A percentile compares a stretch with the other conserved stretches of the same genome.
These are phyloP conservation scores for Eleusine indica DNA, from an alignment of 176 grass and related monocot species.

Conservation along the genomic window DNA sequence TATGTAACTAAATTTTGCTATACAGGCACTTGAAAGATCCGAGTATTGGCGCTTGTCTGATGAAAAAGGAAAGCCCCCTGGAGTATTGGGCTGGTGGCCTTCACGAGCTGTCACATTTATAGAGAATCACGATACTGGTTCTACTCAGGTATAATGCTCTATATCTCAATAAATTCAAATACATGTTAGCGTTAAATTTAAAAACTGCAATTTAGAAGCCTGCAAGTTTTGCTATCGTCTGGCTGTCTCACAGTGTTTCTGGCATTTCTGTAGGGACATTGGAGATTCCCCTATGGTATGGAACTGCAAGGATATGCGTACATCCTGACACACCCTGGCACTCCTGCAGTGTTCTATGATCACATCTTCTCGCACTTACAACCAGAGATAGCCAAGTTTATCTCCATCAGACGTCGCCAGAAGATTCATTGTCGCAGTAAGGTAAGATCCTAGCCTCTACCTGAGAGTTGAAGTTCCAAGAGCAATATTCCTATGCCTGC, in stretches of 20 bases:
- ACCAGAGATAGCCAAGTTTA: conserved; percentile 72
- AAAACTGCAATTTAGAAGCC: neutral
- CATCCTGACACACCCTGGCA: conserved; percentile 95
- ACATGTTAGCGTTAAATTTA: neutral
- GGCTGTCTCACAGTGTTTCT: conserved; percentile 23
- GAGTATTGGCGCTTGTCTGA: conserved; percentile 97
- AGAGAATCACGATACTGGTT: conserved; percentile 98
- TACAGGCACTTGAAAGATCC: conserved; percentile 80
- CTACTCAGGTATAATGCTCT: conserved; percentile 74
- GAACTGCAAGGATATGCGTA: conserved; percentile 99
- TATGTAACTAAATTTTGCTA: conserved; percentile 42
- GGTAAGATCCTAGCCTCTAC: conserved; percentile 38
- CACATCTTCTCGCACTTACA: conserved; percentile 87
- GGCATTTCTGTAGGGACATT: conserved; percentile 76
- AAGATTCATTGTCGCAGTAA: conserved; percentile 89
- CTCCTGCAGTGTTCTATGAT: conserved; percentile 92
- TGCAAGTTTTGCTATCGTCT: conserved; percentile 5
- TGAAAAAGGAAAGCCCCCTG: conserved; percentile 82
- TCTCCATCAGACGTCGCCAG: conserved; percentile 55
- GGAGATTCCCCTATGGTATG: conserved; percentile 93
- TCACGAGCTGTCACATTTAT: conserved; percentile 98
- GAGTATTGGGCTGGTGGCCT: conserved; percentile 96
- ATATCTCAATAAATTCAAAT: neutral
- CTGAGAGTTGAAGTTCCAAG: neutral
- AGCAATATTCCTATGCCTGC: neutral